Percentiles rank a stretch among this genome's conserved stretches.
Conservation (phyloP, 148 eudicot genomes). For the Fagopyrum tataricum region DNA sequence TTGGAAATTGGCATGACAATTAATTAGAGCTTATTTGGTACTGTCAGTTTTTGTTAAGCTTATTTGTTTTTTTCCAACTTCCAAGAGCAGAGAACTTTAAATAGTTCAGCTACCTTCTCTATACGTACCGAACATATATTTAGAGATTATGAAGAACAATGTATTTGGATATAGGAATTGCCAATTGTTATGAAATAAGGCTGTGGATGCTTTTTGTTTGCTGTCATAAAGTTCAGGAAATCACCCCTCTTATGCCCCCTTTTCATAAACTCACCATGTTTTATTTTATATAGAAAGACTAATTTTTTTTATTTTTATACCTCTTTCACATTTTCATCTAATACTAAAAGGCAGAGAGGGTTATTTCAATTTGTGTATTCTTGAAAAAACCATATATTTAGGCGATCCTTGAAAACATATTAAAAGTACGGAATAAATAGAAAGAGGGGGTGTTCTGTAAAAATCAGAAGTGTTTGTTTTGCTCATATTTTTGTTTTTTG, state of each 20-base stretch:
- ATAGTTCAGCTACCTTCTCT: not conserved
- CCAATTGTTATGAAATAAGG: not conserved
- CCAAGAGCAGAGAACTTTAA: too few relatives aligned
- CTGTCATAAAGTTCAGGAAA: not conserved
- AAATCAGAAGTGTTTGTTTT: not conserved
- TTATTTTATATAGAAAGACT: not conserved
- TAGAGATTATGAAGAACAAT: not conserved
- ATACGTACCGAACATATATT: not conserved
- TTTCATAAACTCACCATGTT: not conserved
- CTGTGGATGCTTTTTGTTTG: not conserved
- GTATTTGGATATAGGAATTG: not conserved
- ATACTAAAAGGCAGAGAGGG: not conserved
- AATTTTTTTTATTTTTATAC: too few relatives aligned
- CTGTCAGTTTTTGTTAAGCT: not conserved
- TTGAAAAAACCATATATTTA: not conserved
- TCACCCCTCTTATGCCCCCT: not conserved
- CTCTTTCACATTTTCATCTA: too few relatives aligned
- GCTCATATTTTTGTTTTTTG: not conserved
- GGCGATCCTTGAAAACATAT: not conserved
- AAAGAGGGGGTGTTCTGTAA: not conserved
- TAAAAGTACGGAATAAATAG: not conserved
- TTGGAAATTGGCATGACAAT: not conserved
- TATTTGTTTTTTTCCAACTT: not conserved
- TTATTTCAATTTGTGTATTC: too few relatives aligned
- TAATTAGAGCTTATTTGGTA: not conserved